phyloP scores from a whole-genome alignment of 257 asterid genomes.

The Nicotiana otophora region DNA sequence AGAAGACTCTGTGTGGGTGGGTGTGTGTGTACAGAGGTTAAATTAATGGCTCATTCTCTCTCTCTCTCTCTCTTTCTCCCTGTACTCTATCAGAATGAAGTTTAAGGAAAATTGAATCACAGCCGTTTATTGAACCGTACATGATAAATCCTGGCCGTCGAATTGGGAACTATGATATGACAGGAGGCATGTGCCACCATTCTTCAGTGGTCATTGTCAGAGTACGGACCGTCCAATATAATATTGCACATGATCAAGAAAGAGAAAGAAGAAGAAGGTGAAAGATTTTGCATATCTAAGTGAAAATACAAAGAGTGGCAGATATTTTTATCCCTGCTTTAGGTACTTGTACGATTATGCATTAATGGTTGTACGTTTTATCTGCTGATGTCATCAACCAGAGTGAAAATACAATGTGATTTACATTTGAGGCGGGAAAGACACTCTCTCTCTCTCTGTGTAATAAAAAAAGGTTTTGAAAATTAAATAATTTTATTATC shows the following conservation, averaged over 20 bases:
- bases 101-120: conserved; percentile 22
- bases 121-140: conserved; percentile 53
- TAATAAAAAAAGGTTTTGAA: too few relatives aligned
- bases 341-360: neutral
- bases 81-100: conserved; percentile 19
- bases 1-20: too few relatives aligned
- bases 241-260: conserved; percentile 3
- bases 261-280: neutral
- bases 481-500: too few relatives aligned
- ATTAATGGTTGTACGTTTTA: neutral
- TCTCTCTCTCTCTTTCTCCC: conserved; percentile 15
- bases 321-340: neutral
- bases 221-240: conserved; percentile 59
- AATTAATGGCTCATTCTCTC: neutral
- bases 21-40: neutral
- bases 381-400: neutral
- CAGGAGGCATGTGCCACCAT: conserved; percentile 98
- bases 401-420: neutral
- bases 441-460: neutral
- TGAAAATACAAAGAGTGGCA: neutral
- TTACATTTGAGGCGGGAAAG: neutral
- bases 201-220: conserved; percentile 92
- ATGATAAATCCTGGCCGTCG: conserved; percentile 44
- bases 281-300: neutral
- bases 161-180: conserved; percentile 49